Evolutionary conservation across 2,329 filamentous ascomycete species (phyloP).

Genomic region (Phialocephala sp.): DNA sequence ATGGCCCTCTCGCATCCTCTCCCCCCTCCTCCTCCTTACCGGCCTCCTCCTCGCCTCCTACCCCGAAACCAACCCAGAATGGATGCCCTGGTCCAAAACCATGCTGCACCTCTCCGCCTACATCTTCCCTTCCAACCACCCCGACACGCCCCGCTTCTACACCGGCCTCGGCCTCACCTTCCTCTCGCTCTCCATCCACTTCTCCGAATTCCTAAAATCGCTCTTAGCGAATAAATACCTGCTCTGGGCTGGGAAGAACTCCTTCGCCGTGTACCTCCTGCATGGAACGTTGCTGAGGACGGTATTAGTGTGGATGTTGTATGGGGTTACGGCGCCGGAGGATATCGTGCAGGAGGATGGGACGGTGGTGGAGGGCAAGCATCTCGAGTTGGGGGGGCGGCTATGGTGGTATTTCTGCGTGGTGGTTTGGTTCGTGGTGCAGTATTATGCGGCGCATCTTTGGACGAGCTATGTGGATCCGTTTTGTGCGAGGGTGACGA

Average conservation of each 20-base stretch:
- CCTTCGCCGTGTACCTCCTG: constrained; percentile 67
- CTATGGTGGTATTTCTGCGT: constrained; percentile 46
- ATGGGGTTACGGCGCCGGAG: constrained; percentile 49
- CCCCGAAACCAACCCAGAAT: constrained; percentile 59
- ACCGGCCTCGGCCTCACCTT: constrained; percentile 55
- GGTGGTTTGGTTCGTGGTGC: constrained; percentile 52
- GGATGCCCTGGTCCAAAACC: constrained; percentile 57
- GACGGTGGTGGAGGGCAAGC: constrained; percentile 44
- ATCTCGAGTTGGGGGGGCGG: constrained; percentile 45
- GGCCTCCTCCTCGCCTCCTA: constrained; percentile 64
- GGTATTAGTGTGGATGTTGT: constrained; percentile 65
- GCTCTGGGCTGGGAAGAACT: constrained; percentile 66
- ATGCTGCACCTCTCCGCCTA: constrained; percentile 49
- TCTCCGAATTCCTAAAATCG: constrained; percentile 56
- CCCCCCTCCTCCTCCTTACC: constrained; percentile 54
- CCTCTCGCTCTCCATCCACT: constrained; percentile 56
- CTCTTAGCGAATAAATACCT: constrained; percentile 59
- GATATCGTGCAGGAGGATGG: constrained; percentile 40
- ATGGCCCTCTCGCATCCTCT: constrained; percentile 51
- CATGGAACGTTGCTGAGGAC: constrained; percentile 66
- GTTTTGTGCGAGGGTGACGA: constrained; percentile 51
- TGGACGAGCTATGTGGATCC: constrained; percentile 62
- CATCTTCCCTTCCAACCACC: constrained; percentile 50
- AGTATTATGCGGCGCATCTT: constrained; percentile 52
- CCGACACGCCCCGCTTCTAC: constrained; percentile 55